Conservation (phyloP, 345 rosid species). For the Bruguiera parviflora region DNA sequence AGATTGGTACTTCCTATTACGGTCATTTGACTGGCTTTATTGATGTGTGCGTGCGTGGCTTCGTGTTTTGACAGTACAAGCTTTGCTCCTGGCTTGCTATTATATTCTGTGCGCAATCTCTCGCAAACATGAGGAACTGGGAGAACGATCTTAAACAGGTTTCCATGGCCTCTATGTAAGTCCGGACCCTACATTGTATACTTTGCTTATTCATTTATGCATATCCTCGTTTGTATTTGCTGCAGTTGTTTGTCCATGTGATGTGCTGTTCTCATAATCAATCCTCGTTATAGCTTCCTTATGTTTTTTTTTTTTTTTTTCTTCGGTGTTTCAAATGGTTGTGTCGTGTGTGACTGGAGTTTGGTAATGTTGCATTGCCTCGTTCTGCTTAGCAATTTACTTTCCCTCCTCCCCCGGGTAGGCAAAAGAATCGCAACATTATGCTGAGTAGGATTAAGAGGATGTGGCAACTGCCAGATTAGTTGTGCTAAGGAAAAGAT, state of each 20-base stretch:
- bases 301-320: too few species aligned
- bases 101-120: conserved; percentile 90
- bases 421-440: too few species aligned
- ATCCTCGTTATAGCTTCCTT: too few species aligned
- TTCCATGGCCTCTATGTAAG: conserved; percentile 98
- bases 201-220: not conserved
- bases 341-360: too few species aligned
- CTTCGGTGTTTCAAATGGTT: too few species aligned
- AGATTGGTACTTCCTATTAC: not conserved
- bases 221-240: not conserved
- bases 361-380: too few species aligned
- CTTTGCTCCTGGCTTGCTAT: conserved; percentile 95
- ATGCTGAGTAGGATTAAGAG: too few species aligned
- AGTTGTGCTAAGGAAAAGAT: too few species aligned
- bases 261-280: too few species aligned
- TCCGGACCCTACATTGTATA: not conserved
- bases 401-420: too few species aligned
- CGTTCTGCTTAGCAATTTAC: too few species aligned
- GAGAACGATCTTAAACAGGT: conserved; percentile 95
- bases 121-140: conserved; percentile 77
- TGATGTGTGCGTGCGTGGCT: not conserved
- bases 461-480: too few species aligned
- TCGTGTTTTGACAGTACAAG: conserved; percentile 60
- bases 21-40: not conserved
- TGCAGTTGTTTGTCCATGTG: not conserved